These are phyloP conservation scores for Zopfia rhizophila DNA, from an alignment of 2,329 filamentous ascomycete genomes.

Conservation along the genomic window DNA sequence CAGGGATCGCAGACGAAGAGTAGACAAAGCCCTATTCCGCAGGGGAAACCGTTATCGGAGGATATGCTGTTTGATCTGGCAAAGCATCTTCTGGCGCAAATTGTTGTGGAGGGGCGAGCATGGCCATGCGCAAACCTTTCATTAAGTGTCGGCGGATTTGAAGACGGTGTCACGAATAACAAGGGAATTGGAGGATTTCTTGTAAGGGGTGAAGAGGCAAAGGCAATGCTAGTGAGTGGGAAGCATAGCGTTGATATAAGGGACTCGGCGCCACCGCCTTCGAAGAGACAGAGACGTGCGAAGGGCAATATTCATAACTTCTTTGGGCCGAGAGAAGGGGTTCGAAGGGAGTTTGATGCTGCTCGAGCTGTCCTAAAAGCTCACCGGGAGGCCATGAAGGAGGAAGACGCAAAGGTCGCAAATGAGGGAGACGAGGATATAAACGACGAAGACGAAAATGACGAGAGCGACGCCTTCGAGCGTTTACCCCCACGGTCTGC, in stretches of 20 bases:
- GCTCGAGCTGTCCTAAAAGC: conserved; percentile 43
- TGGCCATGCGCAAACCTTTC: conserved; percentile 96
- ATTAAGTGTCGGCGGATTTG: conserved; percentile 89
- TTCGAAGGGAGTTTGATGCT: conserved; percentile 46
- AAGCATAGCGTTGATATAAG: conserved; percentile 1
- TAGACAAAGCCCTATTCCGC: conserved; percentile 78
- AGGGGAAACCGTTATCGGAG: conserved; percentile 79
- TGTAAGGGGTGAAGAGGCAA: conserved; percentile 71
- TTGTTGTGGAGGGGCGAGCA: conserved; percentile 78
- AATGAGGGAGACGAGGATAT: conserved; percentile 23
- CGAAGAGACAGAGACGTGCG: conserved; percentile 41
- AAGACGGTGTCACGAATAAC: conserved; percentile 85
- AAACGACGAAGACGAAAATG: conserved; percentile 29
- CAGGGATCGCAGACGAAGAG: conserved; percentile 79
- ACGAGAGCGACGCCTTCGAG: conserved; percentile 6
- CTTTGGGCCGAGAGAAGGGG: conserved; percentile 43
- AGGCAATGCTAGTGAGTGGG: conserved; percentile 51
- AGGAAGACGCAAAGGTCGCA: conserved; percentile 37
- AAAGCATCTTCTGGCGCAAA: conserved; percentile 79
- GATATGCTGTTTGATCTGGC: conserved; percentile 77
- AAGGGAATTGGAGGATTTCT: conserved; percentile 87
- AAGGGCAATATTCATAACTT: conserved; percentile 52
- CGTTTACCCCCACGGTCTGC: background rate
- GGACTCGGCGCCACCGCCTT: conserved; percentile 25
- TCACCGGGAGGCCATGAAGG: conserved; percentile 37